Conservation (phyloP, 176 grass and related monocot species). For the Eremochloa ophiuroides region DNA sequence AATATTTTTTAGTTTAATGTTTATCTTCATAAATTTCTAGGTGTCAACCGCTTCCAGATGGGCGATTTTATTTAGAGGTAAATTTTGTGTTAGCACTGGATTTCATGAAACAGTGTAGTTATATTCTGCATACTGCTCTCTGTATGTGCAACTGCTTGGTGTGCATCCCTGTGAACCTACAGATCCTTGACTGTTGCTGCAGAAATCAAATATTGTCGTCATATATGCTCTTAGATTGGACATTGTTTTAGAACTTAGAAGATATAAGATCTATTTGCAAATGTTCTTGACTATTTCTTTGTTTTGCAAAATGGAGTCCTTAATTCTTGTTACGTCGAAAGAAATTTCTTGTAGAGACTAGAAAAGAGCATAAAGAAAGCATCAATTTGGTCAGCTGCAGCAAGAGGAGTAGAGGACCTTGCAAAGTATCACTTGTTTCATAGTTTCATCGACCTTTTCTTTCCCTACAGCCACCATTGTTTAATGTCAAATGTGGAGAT, state of each 20-base stretch:
- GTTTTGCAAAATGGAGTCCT: not conserved
- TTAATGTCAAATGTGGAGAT: not conserved
- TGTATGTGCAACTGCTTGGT: not conserved
- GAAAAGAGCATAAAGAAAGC: not conserved
- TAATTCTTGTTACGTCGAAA: not conserved
- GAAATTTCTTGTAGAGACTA: not conserved
- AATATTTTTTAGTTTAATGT: constrained; percentile 19
- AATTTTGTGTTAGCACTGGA: constrained; percentile 3
- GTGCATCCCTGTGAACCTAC: not conserved
- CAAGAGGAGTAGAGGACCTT: constrained; percentile 5
- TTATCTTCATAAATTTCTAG: constrained; percentile 47
- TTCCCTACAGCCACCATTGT: not conserved
- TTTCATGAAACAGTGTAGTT: constrained; percentile 5
- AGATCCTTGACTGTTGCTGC: not conserved
- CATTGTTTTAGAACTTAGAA: not conserved
- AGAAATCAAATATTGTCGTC: not conserved
- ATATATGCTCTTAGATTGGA: not conserved
- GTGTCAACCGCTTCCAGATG: constrained; percentile 96
- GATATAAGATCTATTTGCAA: not conserved
- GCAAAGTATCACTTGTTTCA: not conserved
- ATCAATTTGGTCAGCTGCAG: not conserved
- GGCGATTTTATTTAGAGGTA: constrained; percentile 93
- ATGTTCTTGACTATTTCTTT: constrained; percentile 3
- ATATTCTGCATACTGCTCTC: not conserved
- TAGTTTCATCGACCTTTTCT: not conserved